Percentiles rank a stretch among this genome's conserved stretches.
Evolutionary conservation across 208 protist genomes (phyloP).

Genomic region (Jaenimonas drosophilae): DNA sequence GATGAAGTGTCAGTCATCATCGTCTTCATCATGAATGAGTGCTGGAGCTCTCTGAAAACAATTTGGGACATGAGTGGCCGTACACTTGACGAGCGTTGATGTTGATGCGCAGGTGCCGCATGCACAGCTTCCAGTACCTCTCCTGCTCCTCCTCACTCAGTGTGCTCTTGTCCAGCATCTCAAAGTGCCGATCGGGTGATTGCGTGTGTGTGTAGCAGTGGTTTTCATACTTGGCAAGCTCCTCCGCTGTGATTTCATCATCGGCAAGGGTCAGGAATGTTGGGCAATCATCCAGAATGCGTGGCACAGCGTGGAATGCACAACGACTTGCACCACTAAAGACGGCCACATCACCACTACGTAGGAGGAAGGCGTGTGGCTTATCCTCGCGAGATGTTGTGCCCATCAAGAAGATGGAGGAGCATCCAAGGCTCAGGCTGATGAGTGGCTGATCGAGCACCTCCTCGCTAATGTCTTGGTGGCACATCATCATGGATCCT

Average conservation of each 20-base stretch:
- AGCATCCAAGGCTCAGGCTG: slow-evolving; percentile 71
- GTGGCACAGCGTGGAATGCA: slow-evolving; percentile 64
- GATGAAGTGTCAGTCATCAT: not conserved
- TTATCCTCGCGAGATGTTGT: slow-evolving; percentile 49
- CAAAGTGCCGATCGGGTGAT: slow-evolving; percentile 16
- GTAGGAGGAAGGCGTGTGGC: slow-evolving; percentile 66
- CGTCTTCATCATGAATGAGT: not conserved
- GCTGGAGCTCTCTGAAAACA: slow-evolving; percentile 12
- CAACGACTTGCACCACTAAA: slow-evolving; percentile 56
- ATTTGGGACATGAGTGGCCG: slow-evolving; percentile 27
- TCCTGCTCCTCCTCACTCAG: slow-evolving; percentile 29
- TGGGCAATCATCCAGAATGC: slow-evolving; percentile 82
- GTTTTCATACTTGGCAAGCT: slow-evolving; percentile 16
- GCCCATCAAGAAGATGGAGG: slow-evolving; percentile 79
- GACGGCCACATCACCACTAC: slow-evolving; percentile 68
- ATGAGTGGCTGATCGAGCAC: slow-evolving; percentile 62
- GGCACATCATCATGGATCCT: slow-evolving; percentile 82
- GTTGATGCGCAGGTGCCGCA: slow-evolving; percentile 82
- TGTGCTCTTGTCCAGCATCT: slow-evolving; percentile 10
- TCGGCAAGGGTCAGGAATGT: slow-evolving; percentile 35
- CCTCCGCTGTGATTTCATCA: slow-evolving; percentile 16
- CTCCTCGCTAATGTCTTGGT: slow-evolving; percentile 85
- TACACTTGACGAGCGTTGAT: slow-evolving; percentile 85
- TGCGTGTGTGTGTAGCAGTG: slow-evolving; percentile 21
- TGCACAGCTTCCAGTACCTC: slow-evolving; percentile 72